These are phyloP conservation scores for Ilex aquifolium DNA, from an alignment of 257 asterid genomes.

Conservation along the genomic window DNA sequence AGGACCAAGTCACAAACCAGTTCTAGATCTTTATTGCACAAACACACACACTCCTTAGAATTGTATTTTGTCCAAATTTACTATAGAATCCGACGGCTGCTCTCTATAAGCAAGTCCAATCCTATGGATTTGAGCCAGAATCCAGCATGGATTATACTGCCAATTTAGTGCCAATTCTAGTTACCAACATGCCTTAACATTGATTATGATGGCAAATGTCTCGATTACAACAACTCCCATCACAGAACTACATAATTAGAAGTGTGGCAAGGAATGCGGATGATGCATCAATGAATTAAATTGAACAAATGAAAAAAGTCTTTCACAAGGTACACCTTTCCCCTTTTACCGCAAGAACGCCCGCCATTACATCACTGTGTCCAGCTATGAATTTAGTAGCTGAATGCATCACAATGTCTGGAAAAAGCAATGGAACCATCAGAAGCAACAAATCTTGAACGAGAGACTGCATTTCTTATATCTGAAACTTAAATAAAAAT, in stretches of 20 bases:
- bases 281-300: background rate
- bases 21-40: too few relatives aligned
- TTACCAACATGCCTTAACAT: too few relatives aligned
- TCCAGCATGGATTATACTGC: too few relatives aligned
- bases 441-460: background rate
- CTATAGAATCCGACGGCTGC: background rate
- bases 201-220: background rate
- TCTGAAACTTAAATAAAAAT: background rate
- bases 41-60: background rate
- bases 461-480: background rate
- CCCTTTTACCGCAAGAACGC: conserved; percentile 70
- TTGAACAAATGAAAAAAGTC: background rate
- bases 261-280: background rate
- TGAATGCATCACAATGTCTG: conserved; percentile 93
- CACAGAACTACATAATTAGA: background rate
- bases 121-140: background rate
- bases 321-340: conserved; percentile 41
- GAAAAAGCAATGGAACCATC: conserved; percentile 13
- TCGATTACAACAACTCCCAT: background rate
- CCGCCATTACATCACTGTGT: conserved; percentile 88
- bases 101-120: background rate
- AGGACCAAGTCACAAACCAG: background rate
- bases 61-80: background rate
- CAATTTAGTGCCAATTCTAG: too few relatives aligned
- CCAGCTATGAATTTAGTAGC: conserved; percentile 92